phyloP scores from a whole-genome alignment of 108 stramenopile species.

The Fistulifera pelliculosa region DNA sequence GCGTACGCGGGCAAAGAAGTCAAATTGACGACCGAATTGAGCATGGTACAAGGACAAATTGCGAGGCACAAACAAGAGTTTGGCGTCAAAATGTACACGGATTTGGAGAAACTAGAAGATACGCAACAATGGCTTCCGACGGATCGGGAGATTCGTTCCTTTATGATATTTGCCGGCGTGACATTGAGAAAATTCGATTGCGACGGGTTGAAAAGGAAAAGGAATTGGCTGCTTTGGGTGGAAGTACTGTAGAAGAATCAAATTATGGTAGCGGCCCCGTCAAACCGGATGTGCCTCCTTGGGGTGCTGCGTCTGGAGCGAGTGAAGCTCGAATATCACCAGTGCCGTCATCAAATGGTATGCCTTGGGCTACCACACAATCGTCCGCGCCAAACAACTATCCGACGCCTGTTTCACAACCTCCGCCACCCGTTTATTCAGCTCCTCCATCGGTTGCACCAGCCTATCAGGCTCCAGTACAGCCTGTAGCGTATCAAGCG shows the following conservation, averaged over 20 bases:
- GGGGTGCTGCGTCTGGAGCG: neutral
- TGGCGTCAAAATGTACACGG: constrained; percentile 47
- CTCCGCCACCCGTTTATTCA: neutral
- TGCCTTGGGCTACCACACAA: neutral
- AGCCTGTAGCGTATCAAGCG: too few relatives aligned
- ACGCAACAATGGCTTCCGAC: constrained; percentile 67
- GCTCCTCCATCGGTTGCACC: neutral
- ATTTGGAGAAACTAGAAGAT: constrained; percentile 60
- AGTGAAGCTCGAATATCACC: neutral
- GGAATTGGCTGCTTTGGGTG: neutral
- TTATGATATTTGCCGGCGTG: constrained; percentile 56
- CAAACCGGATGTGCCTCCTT: neutral
- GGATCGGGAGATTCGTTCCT: constrained; percentile 56
- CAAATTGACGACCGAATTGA: constrained; percentile 59
- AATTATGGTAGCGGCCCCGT: too few relatives aligned
- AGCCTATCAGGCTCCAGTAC: too few relatives aligned
- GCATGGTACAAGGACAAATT: constrained; percentile 46
- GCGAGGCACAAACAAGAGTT: constrained; percentile 67
- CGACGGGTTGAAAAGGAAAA: constrained; percentile 1
- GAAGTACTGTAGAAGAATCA: neutral
- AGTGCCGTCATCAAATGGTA: neutral
- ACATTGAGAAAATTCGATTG: constrained; percentile 34
- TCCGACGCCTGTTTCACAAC: neutral
- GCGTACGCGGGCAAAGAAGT: constrained; percentile 53
- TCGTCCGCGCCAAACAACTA: neutral